phyloP scores from a whole-genome alignment of 2,329 filamentous ascomycete species.

The Colletotrichum tofieldiae region DNA sequence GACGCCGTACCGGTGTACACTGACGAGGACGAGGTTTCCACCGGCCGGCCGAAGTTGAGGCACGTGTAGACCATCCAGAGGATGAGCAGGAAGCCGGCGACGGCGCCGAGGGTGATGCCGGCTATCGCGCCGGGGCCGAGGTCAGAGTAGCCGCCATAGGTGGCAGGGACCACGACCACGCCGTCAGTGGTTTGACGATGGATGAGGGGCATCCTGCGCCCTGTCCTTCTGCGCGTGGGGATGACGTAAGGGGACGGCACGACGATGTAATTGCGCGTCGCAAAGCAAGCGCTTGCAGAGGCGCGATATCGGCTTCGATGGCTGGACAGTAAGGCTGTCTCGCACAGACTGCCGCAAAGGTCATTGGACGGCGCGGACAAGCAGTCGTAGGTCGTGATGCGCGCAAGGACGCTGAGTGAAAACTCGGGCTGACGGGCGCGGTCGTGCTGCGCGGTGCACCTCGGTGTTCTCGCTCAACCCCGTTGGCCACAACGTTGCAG shows the following conservation, averaged over 20 bases:
- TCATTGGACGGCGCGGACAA: conserved; percentile 9
- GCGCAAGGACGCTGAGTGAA: conserved; percentile 15
- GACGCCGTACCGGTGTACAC: conserved; percentile 45
- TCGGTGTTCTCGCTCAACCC: conserved; percentile 10
- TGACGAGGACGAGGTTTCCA: conserved; percentile 42
- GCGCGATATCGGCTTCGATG: not conserved
- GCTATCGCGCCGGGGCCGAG: conserved; percentile 59
- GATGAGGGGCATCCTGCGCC: conserved; percentile 33
- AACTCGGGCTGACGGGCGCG: conserved; percentile 1
- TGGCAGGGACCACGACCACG: conserved; percentile 53
- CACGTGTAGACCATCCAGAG: conserved; percentile 67
- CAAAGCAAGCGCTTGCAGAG: conserved; percentile 9
- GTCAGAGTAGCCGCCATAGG: conserved; percentile 54
- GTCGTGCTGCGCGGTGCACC: conserved; percentile 22
- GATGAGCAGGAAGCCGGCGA: conserved; percentile 67
- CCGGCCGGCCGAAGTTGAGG: conserved; percentile 60
- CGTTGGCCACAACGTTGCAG: conserved; percentile 28
- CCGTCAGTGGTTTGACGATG: conserved; percentile 38
- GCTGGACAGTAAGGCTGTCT: conserved; percentile 8
- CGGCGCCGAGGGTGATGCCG: conserved; percentile 62
- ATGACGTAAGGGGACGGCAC: conserved; percentile 8
- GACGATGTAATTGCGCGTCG: conserved; percentile 11
- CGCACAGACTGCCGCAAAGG: conserved; percentile 22
- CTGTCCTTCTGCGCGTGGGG: conserved; percentile 1
- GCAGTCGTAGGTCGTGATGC: not conserved